A percentile compares a stretch with the other conserved stretches of the same genome.
phyloP scores from a whole-genome alignment of 192 early-diverging fungal species.

The Piromyces finnis region DNA sequence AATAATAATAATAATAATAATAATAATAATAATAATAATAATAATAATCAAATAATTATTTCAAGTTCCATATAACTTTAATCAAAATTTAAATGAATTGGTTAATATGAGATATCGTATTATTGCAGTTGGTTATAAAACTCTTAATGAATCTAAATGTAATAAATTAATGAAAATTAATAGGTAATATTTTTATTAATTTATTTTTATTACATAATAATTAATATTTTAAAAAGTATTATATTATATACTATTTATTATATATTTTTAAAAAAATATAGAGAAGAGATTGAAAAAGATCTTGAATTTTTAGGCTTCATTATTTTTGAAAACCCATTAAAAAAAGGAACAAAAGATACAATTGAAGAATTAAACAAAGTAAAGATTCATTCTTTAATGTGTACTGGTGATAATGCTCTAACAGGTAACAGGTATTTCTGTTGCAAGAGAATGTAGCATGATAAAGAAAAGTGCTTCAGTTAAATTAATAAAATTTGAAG shows the following conservation, averaged over 20 bases:
- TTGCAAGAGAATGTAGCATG: conserved; percentile 81
- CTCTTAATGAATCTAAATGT: conserved; percentile 48
- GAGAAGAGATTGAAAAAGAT: conserved; percentile 69
- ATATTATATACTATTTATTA: background rate
- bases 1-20: too few species aligned
- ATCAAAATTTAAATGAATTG: conserved; percentile 59
- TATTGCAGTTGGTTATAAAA: conserved; percentile 75
- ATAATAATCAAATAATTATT: too few species aligned
- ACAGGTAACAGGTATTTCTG: conserved; percentile 91
- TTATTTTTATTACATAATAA: too few species aligned
- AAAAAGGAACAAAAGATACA: conserved; percentile 60
- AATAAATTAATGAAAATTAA: conserved; percentile 59
- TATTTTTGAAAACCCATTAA: conserved; percentile 98
- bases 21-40: too few species aligned
- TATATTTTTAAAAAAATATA: conserved; percentile 6
- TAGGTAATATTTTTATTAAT: background rate
- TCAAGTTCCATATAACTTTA: conserved; percentile 80
- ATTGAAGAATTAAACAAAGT: conserved; percentile 61
- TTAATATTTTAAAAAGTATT: too few species aligned
- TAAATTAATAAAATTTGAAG: conserved; percentile 62
- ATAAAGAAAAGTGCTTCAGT: conserved; percentile 49
- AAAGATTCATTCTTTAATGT: conserved; percentile 89
- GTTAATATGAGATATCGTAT: conserved; percentile 95
- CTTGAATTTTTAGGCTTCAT: conserved; percentile 87
- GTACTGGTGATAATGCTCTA: conserved; percentile 94